phyloP scores from a whole-genome alignment of 345 rosid species.

The Pistacia integerrima region DNA sequence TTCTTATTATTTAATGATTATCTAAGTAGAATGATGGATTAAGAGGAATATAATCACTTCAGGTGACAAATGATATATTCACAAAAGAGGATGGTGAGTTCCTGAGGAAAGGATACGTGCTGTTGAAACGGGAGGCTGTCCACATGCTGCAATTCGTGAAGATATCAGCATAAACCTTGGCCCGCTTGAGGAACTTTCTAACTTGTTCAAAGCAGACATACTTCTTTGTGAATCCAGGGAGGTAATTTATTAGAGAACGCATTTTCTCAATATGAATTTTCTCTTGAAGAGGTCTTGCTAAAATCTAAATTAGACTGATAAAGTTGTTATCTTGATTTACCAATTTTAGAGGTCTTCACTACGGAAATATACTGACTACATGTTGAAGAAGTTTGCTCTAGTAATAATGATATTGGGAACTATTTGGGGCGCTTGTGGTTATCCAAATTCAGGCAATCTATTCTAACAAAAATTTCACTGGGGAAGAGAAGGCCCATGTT shows the following conservation, averaged over 20 bases:
- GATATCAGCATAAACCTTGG: slow-evolving; percentile 97
- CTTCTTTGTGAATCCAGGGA: slow-evolving; percentile 99
- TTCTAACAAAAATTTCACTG: background rate
- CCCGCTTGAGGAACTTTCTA: slow-evolving; percentile 95
- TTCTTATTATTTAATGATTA: background rate
- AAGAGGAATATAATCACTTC: slow-evolving; percentile 14
- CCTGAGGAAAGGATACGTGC: slow-evolving; percentile 92
- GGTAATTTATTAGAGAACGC: slow-evolving; percentile 39
- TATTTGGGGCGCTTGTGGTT: background rate
- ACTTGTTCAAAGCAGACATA: slow-evolving; percentile 79
- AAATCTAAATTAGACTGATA: background rate
- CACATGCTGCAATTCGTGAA: slow-evolving; percentile 98
- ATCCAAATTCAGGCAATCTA: background rate
- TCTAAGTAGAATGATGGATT: slow-evolving; percentile 15
- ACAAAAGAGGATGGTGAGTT: slow-evolving; percentile 97
- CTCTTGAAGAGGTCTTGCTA: background rate
- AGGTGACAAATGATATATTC: slow-evolving; percentile 99
- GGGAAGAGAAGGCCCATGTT: background rate
- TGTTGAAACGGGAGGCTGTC: slow-evolving; percentile 96
- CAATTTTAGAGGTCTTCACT: background rate
- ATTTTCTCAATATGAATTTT: background rate
- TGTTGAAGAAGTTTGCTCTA: background rate
- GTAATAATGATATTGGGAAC: background rate
- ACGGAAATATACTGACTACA: too few species aligned
- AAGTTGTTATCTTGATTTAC: background rate